A percentile compares a stretch with the other conserved stretches of the same genome.
Conservation (phyloP, 495 filamentous ascomycete genomes). For the Achaetomiella virescens region DNA sequence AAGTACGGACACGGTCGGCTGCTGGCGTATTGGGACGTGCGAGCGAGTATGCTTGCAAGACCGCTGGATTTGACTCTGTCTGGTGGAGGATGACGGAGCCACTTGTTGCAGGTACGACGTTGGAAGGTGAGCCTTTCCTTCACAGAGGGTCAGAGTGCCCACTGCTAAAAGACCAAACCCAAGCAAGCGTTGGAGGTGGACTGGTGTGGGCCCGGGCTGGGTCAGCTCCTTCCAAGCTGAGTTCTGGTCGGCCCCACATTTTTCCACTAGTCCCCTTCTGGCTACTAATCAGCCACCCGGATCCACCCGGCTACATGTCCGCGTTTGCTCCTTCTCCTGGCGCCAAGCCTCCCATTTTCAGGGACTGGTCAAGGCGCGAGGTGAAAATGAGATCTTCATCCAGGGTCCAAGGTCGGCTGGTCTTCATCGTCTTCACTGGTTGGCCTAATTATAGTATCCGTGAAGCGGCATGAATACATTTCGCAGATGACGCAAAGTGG, state of each 20-base stretch:
- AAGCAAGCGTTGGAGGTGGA: slow-evolving; percentile 11
- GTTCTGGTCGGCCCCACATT: slow-evolving; percentile 9
- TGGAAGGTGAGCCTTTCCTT: neutral
- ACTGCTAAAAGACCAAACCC: slow-evolving; percentile 3
- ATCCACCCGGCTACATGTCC: neutral
- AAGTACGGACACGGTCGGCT: neutral
- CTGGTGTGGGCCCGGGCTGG: slow-evolving; percentile 5
- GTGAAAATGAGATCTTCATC: too few species aligned
- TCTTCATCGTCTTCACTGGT: too few species aligned
- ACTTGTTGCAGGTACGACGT: neutral
- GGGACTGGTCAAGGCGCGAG: neutral
- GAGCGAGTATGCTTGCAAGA: neutral
- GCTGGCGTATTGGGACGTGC: neutral
- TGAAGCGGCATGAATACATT: too few species aligned
- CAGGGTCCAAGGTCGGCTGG: too few species aligned
- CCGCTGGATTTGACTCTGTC: neutral
- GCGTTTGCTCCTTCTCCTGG: neutral
- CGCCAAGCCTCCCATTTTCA: neutral
- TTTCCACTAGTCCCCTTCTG: slow-evolving; percentile 3
- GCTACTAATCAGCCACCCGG: slow-evolving; percentile 1
- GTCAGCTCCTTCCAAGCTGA: slow-evolving; percentile 20
- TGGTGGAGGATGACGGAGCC: too few species aligned
- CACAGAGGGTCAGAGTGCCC: slow-evolving; percentile 1
- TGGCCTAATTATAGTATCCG: too few species aligned
- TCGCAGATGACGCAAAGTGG: too few species aligned